Evolutionary conservation across 2,329 filamentous ascomycete genomes (phyloP).

Genomic region (Trichoderma pleuroti): DNA sequence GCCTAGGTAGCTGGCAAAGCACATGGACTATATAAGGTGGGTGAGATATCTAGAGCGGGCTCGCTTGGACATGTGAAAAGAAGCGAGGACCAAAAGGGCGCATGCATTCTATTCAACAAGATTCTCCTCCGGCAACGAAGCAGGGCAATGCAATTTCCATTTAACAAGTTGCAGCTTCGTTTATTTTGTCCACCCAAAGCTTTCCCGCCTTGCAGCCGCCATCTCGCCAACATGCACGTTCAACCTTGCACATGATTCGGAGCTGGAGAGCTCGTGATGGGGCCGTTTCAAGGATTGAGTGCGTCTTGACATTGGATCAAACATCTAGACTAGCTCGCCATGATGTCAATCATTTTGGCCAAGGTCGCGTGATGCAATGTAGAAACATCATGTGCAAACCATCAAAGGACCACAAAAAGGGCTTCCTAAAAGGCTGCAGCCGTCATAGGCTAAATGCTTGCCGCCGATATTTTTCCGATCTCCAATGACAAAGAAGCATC

Average conservation of each 20-base stretch:
- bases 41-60: background rate
- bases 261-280: background rate
- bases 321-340: background rate
- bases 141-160: background rate
- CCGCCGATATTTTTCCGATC: background rate
- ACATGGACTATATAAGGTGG: background rate
- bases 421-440: background rate
- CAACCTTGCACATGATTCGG: background rate
- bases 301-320: background rate
- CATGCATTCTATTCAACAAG: background rate
- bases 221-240: constrained; percentile 4
- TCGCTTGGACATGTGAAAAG: background rate
- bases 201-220: background rate
- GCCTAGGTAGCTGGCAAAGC: background rate
- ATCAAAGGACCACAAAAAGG: background rate
- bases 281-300: background rate
- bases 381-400: constrained; percentile 6
- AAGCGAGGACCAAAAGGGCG: background rate
- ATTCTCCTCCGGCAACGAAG: background rate
- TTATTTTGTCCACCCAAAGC: background rate
- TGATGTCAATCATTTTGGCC: background rate
- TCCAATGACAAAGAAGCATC: background rate
- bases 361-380: background rate
- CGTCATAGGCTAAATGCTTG: constrained; percentile 3
- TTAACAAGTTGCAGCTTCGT: background rate